Percentiles rank a stretch among this genome's conserved stretches.
Evolutionary conservation across 2,329 filamentous ascomycete species (phyloP).

Genomic region (Neurospora crassa): DNA sequence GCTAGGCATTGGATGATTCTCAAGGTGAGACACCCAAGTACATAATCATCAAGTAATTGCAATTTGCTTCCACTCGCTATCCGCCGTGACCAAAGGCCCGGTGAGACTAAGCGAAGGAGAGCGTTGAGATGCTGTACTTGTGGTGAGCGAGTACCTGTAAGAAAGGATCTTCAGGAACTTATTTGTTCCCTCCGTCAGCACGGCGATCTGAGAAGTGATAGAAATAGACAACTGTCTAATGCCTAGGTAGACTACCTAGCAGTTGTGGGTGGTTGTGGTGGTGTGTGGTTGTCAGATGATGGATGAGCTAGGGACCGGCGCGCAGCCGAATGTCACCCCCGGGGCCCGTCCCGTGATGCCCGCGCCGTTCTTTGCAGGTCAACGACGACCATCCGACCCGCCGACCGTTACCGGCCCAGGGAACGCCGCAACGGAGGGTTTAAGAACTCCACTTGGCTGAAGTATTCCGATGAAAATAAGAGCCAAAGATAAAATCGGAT

Average conservation of each 20-base stretch:
- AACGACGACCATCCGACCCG: background rate
- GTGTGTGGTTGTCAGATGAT: background rate
- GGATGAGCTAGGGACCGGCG: background rate
- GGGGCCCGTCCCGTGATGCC: background rate
- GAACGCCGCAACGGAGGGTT: background rate
- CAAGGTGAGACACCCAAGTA: background rate
- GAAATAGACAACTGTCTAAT: background rate
- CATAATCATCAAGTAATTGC: background rate
- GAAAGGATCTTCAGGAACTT: background rate
- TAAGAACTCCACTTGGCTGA: background rate
- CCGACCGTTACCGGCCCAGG: background rate
- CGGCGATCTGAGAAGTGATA: background rate
- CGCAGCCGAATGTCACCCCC: background rate
- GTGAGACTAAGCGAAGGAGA: background rate
- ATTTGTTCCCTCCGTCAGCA: background rate
- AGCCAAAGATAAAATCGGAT: background rate
- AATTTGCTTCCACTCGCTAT: background rate
- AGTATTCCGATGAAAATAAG: background rate
- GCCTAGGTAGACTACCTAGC: background rate
- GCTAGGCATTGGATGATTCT: background rate
- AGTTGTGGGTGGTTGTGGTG: background rate
- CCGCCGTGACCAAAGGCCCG: background rate
- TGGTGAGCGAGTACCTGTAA: background rate
- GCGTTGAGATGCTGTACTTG: background rate
- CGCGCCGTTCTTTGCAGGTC: background rate